phyloP scores from a whole-genome alignment of 371 early-diverging fungal genomes.

The Mucor mucedo region DNA sequence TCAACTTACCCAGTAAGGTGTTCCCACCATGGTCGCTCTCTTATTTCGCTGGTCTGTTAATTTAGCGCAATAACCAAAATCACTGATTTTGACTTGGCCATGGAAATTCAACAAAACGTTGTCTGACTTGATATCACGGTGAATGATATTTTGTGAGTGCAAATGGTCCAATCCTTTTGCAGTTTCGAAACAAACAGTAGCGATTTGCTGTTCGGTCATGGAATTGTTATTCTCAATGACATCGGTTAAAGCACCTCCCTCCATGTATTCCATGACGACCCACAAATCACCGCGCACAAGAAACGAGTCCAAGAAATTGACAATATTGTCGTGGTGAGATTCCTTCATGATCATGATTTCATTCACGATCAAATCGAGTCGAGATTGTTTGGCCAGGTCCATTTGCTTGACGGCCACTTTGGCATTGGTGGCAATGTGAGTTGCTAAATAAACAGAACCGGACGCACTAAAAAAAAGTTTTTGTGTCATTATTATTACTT shows the following conservation, averaged over 20 bases:
- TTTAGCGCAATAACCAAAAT: slow-evolving; percentile 95
- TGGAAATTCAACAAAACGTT: slow-evolving; percentile 79
- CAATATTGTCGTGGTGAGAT: slow-evolving; percentile 94
- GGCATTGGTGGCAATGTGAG: slow-evolving; percentile 59
- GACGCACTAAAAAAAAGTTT: slow-evolving; percentile 69
- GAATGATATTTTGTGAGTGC: slow-evolving; percentile 84
- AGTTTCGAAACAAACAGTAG: slow-evolving; percentile 82
- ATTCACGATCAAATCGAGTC: slow-evolving; percentile 94
- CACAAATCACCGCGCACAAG: slow-evolving; percentile 87
- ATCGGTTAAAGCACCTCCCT: slow-evolving; percentile 95
- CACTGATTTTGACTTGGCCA: slow-evolving; percentile 87
- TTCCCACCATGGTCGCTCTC: slow-evolving; percentile 91
- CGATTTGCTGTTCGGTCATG: slow-evolving; percentile 89
- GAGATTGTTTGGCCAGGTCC: slow-evolving; percentile 90
- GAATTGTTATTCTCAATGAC: slow-evolving; percentile 87
- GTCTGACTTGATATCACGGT: slow-evolving; percentile 91
- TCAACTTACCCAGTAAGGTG: slow-evolving; percentile 77
- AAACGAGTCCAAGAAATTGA: slow-evolving; percentile 93
- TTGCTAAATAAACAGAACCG: slow-evolving; percentile 92
- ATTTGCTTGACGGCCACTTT: slow-evolving; percentile 96
- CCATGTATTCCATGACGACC: slow-evolving; percentile 99
- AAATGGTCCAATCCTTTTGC: slow-evolving; percentile 81
- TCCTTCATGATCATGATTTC: slow-evolving; percentile 97
- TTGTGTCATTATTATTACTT: background rate
- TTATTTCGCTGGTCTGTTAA: slow-evolving; percentile 73